Evolutionary conservation across 2,329 filamentous ascomycete genomes (phyloP).

Genomic region (Beauveria rudraprayagi): DNA sequence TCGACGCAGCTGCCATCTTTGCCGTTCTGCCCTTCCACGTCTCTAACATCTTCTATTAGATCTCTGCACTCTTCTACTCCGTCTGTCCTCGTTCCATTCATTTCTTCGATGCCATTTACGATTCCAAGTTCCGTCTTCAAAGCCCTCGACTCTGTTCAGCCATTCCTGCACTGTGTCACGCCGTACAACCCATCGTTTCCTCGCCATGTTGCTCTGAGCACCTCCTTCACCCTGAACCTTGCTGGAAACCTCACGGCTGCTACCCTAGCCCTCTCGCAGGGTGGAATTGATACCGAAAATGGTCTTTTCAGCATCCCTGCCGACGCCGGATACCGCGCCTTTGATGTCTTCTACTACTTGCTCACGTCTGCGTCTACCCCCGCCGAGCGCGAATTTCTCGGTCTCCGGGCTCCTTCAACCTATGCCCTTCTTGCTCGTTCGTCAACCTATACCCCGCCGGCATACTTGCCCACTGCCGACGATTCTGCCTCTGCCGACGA

Average conservation of each 20-base stretch:
- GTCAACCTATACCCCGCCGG: conserved; percentile 75
- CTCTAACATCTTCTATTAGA: conserved; percentile 34
- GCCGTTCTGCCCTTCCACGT: conserved; percentile 12
- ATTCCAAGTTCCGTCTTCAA: conserved; percentile 70
- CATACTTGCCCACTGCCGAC: conserved; percentile 85
- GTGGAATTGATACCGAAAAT: conserved; percentile 75
- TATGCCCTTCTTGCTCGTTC: conserved; percentile 78
- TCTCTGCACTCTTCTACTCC: conserved; percentile 85
- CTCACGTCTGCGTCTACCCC: conserved; percentile 84
- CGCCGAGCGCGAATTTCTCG: conserved; percentile 81
- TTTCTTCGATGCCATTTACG: conserved; percentile 70
- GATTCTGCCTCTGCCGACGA: conserved; percentile 91
- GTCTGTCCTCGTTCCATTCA: conserved; percentile 73
- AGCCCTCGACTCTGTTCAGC: conserved; percentile 71
- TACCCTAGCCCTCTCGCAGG: conserved; percentile 70
- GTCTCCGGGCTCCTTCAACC: conserved; percentile 65
- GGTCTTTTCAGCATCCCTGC: conserved; percentile 75
- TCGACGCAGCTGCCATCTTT: conserved; percentile 10
- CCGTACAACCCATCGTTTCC: conserved; percentile 81
- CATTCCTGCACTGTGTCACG: conserved; percentile 81
- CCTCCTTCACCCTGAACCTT: conserved; percentile 74
- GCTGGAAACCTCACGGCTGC: conserved; percentile 70
- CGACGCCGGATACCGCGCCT: conserved; percentile 78
- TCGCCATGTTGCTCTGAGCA: conserved; percentile 71
- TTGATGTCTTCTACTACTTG: conserved; percentile 97